Base-by-base conservation (phyloP, 129 eudicot species). In the Artemisia tridentata region DNA sequence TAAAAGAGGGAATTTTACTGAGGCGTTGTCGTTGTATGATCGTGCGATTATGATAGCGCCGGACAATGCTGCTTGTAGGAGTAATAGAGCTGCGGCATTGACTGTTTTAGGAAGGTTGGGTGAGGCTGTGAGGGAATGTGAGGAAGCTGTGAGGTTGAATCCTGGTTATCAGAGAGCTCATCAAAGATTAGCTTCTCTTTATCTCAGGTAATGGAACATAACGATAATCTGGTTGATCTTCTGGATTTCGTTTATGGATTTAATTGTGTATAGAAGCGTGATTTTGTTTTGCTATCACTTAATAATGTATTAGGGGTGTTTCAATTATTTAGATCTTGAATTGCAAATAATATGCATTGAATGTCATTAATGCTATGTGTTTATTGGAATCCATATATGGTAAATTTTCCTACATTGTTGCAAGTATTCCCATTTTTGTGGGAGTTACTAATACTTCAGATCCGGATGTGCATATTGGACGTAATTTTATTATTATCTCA, bases 91-190 rank as follows among this genome's bases (percentile, higher is more conserved):
- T 27, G 88, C 88, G 1, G 88, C 79, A 34, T 74, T 84, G 85
- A 84, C 85, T n/a, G 78, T 80, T 85, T 46, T 84, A 52, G 88
- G 88, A 73, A 57, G 85, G 79, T 67, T 80, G 41, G 88, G 88
- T 59, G 88, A 84, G 81, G 88, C 88, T 23, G 77, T 84, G 63
- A 66, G 17, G 74, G 88, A 84, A 27, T 84, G 85, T 71, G 88
- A 84, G 67, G 85, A 84, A 81, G 88, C 88, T 53, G 88, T 84
- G 66, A 56, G 81, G 79, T 78, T 84, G 79, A 80, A 84, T 55
- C 85, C 88, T 67, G 74, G 83, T 50, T 81, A 78, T 80, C 70
- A 60, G 21, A 78, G 85, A 58, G 88, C 88, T 57, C 88, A 78
- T 80, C 88, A 81, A 72, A 72, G 88, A 67, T 55, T 84, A 82